Conservation (phyloP, 495 filamentous ascomycete species). For the Copromyces sp. region DNA sequence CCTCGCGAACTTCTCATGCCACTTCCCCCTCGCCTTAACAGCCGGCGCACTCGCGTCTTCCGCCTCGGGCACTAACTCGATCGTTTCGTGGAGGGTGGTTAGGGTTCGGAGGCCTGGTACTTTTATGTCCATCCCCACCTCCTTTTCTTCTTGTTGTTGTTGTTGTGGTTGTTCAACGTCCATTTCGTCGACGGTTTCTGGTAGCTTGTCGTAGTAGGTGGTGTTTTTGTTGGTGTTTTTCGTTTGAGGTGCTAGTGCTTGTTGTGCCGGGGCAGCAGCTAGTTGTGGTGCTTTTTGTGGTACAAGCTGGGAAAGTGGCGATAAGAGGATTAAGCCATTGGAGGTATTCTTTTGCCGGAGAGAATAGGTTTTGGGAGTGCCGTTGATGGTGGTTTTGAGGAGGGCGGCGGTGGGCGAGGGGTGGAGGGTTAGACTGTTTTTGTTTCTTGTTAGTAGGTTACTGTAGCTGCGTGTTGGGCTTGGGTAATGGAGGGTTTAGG, state of each 20-base stretch:
- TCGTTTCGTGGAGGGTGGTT: slow-evolving; percentile 61
- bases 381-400: slow-evolving; percentile 45
- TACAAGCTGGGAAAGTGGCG: slow-evolving; percentile 22
- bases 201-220: neutral
- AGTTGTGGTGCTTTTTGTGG: neutral
- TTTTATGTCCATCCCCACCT: neutral
- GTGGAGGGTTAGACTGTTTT: slow-evolving; percentile 55
- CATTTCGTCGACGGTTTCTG: neutral
- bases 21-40: slow-evolving; percentile 56
- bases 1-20: slow-evolving; percentile 77
- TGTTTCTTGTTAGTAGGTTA: neutral
- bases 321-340: slow-evolving; percentile 68
- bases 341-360: slow-evolving; percentile 87
- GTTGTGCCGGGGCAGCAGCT: neutral
- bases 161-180: neutral
- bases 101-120: slow-evolving; percentile 48
- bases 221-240: neutral
- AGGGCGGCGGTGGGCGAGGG: slow-evolving; percentile 55
- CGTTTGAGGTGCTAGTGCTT: too few relatives aligned
- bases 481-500: neutral
- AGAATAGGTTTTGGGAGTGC: slow-evolving; percentile 54
- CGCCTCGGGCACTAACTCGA: slow-evolving; percentile 49
- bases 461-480: neutral
- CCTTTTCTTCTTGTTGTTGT: slow-evolving; percentile 6
- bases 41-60: slow-evolving; percentile 18